Evolutionary conservation across 2,329 filamentous ascomycete species (phyloP).

Genomic region (Aspergillus ochraceoroseus): DNA sequence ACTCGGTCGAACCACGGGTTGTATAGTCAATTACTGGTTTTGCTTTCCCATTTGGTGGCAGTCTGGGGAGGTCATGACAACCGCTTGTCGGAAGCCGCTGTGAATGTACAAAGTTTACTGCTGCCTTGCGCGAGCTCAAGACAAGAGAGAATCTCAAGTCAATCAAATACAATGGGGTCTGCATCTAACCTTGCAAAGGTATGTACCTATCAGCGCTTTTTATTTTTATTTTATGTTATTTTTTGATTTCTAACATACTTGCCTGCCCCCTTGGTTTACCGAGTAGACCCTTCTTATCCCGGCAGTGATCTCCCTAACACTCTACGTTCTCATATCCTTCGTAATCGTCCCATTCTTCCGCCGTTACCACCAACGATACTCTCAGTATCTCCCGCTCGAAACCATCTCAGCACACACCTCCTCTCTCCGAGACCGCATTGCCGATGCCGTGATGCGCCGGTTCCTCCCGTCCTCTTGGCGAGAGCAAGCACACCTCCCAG

Average conservation of each 20-base stretch:
- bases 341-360: conserved; percentile 64
- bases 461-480: conserved; percentile 45
- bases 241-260: conserved; percentile 7
- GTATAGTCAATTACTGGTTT: too few relatives aligned
- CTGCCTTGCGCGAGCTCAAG: background rate
- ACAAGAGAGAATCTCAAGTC: background rate
- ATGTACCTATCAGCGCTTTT: too few relatives aligned
- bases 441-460: conserved; percentile 41
- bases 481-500: conserved; percentile 40
- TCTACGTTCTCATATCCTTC: conserved; percentile 64
- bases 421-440: conserved; percentile 48
- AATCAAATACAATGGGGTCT: conserved; percentile 27
- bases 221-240: background rate
- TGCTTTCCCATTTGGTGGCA: too few relatives aligned
- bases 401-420: conserved; percentile 50
- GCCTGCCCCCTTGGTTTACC: too few relatives aligned
- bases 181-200: conserved; percentile 32
- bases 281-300: conserved; percentile 70
- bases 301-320: conserved; percentile 62
- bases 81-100: too few relatives aligned
- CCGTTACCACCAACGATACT: conserved; percentile 64
- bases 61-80: background rate
- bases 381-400: conserved; percentile 67
- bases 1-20: too few relatives aligned
- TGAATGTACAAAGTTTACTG: too few relatives aligned